These are phyloP conservation scores for Trypanosoma cruzi DNA, from an alignment of 208 protist species.

Conservation along the genomic window DNA sequence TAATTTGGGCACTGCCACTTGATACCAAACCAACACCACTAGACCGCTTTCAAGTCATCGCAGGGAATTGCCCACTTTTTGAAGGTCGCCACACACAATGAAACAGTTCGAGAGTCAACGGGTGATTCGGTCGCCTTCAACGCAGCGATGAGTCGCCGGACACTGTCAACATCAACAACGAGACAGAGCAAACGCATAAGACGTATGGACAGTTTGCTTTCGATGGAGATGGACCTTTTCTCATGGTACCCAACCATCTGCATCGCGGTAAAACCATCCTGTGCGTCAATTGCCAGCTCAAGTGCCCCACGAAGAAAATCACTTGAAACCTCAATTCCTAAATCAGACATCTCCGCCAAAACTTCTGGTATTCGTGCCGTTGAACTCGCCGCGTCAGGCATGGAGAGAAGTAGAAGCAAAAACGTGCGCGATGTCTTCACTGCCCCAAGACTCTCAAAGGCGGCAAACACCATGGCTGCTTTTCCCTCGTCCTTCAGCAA, in stretches of 20 bases:
- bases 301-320: constrained; percentile 54
- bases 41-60: constrained; percentile 28
- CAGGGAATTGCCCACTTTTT: constrained; percentile 37
- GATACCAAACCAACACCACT: constrained; percentile 2
- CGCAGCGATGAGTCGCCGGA: constrained; percentile 39
- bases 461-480: constrained; percentile 43
- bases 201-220: constrained; percentile 53
- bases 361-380: constrained; percentile 15
- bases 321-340: constrained; percentile 20
- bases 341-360: constrained; percentile 34
- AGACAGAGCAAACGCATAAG: constrained; percentile 44
- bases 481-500: constrained; percentile 32
- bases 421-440: constrained; percentile 40
- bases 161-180: constrained; percentile 41
- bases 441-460: constrained; percentile 38
- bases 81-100: constrained; percentile 44
- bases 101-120: constrained; percentile 49
- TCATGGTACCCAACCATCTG: constrained; percentile 45
- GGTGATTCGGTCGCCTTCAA: constrained; percentile 52
- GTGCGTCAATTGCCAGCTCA: constrained; percentile 52
- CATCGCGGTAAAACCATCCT: constrained; percentile 50
- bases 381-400: constrained; percentile 28
- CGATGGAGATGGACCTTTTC: constrained; percentile 32
- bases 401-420: constrained; percentile 45
- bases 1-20: background rate